A percentile compares a stretch with the other conserved stretches of the same genome.
Conservation (phyloP, 441 rosid species). For the Macaranga tanarius region DNA sequence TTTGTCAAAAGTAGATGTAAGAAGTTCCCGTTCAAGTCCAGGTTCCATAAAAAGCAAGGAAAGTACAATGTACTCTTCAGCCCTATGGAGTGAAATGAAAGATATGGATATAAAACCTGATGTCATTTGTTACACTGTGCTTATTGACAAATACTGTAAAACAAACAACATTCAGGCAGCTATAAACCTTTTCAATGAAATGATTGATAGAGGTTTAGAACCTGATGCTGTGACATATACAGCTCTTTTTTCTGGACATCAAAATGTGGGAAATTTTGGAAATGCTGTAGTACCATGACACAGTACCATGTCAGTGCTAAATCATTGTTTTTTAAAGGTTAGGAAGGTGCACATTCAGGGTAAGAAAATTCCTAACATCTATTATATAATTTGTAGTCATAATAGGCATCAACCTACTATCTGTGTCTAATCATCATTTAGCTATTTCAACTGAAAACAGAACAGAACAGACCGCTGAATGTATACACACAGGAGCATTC, state of each 20-base stretch:
- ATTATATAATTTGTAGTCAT: no score
- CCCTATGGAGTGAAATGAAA: slow-evolving; percentile 41
- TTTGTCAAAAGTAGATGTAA: slow-evolving; percentile 27
- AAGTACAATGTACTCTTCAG: slow-evolving; percentile 21
- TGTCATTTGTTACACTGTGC: slow-evolving; percentile 36
- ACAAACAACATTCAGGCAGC: slow-evolving; percentile 18
- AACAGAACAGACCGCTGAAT: neutral
- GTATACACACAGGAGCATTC: neutral
- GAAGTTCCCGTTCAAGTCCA: neutral
- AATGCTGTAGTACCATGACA: slow-evolving; percentile 38
- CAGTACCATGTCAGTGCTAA: slow-evolving; percentile 14
- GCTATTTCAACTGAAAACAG: neutral
- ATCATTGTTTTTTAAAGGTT: slow-evolving; percentile 12
- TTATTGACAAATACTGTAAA: slow-evolving; percentile 29
- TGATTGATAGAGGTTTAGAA: slow-evolving; percentile 52
- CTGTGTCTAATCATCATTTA: neutral
- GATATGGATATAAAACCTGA: slow-evolving; percentile 41
- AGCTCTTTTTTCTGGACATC: slow-evolving; percentile 50
- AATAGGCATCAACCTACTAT: neutral
- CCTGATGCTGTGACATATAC: slow-evolving; percentile 63
- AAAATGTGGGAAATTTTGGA: slow-evolving; percentile 38
- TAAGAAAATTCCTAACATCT: no score
- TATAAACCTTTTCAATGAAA: slow-evolving; percentile 35
- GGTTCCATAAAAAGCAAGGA: slow-evolving; percentile 20
- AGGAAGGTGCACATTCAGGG: slow-evolving; percentile 1